These are phyloP conservation scores for Schizophyllum commune DNA, from an alignment of 1,284 basidiomycete species.

Conservation along the genomic window DNA sequence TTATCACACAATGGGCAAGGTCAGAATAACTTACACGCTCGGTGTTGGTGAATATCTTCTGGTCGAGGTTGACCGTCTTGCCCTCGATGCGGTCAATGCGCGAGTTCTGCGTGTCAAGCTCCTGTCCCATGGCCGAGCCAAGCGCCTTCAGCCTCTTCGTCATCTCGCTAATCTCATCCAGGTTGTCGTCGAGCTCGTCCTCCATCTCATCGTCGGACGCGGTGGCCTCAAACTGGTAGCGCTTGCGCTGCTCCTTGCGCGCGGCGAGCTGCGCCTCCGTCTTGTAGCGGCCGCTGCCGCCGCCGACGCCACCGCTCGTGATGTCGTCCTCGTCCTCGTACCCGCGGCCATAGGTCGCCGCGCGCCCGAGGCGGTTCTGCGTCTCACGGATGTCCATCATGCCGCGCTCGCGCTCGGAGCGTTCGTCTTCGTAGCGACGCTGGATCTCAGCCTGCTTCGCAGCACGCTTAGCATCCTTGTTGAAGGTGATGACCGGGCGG, in stretches of 20 bases:
- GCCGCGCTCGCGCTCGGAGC: conserved; percentile 76
- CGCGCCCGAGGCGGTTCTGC: conserved; percentile 79
- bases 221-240: conserved; percentile 93
- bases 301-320: conserved; percentile 24
- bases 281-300: conserved; percentile 33
- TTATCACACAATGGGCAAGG: conserved; percentile 1
- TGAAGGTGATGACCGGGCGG: conserved; percentile 83
- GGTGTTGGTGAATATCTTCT: conserved; percentile 60
- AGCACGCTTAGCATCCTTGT: conserved; percentile 87
- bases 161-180: conserved; percentile 82
- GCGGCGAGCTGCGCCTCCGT: conserved; percentile 39
- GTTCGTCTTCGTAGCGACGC: conserved; percentile 86
- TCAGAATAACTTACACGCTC: conserved; percentile 41
- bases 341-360: conserved; percentile 50
- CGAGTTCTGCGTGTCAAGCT: conserved; percentile 70
- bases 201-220: conserved; percentile 96
- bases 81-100: conserved; percentile 63
- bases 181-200: conserved; percentile 85
- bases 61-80: conserved; percentile 63
- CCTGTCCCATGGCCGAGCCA: conserved; percentile 78
- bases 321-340: conserved; percentile 40
- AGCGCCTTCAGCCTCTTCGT: conserved; percentile 81
- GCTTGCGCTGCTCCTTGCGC: conserved; percentile 66
- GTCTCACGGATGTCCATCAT: conserved; percentile 83
- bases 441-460: conserved; percentile 88